Conservation (phyloP, 1,139 yeast species). For the Geotrichum reessii region DNA sequence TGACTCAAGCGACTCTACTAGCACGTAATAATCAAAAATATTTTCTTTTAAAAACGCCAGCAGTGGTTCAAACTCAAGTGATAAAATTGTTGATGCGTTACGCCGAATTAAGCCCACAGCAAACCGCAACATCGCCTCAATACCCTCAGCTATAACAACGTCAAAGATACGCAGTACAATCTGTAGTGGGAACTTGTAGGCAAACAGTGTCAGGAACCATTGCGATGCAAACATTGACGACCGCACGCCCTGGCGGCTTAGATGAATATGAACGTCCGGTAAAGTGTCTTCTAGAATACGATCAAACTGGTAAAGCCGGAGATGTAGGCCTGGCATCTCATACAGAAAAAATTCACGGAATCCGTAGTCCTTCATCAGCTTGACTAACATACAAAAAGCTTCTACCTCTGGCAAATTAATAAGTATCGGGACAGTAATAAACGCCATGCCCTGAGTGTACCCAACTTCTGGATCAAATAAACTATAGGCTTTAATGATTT, state of each 20-base stretch:
- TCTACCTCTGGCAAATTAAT: constrained; percentile 78
- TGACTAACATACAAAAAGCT: constrained; percentile 74
- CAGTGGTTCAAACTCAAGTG: constrained; percentile 66
- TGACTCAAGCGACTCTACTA: constrained; percentile 23
- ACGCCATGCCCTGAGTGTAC: constrained; percentile 96
- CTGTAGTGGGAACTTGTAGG: constrained; percentile 84
- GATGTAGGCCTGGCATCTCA: constrained; percentile 89
- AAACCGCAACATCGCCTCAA: constrained; percentile 74
- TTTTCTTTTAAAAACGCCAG: constrained; percentile 72
- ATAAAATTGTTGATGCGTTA: constrained; percentile 54
- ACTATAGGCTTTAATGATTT: constrained; percentile 78
- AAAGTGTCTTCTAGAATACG: constrained; percentile 63
- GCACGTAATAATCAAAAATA: constrained; percentile 64
- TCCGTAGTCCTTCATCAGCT: constrained; percentile 78
- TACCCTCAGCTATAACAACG: constrained; percentile 80
- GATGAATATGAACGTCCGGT: constrained; percentile 68
- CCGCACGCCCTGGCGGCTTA: constrained; percentile 75
- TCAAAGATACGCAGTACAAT: constrained; percentile 81
- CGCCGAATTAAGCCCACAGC: constrained; percentile 70
- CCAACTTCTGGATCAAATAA: constrained; percentile 90
- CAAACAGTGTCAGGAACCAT: constrained; percentile 92
- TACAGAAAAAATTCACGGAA: constrained; percentile 73
- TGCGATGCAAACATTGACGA: constrained; percentile 94
- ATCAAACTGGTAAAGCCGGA: constrained; percentile 83
- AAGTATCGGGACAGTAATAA: constrained; percentile 76